Evolutionary conservation across 805 yeast genomes (phyloP), one percentile per base, ranked within the genome.

Genomic region (Phaffomyces opuntiae): DNA sequence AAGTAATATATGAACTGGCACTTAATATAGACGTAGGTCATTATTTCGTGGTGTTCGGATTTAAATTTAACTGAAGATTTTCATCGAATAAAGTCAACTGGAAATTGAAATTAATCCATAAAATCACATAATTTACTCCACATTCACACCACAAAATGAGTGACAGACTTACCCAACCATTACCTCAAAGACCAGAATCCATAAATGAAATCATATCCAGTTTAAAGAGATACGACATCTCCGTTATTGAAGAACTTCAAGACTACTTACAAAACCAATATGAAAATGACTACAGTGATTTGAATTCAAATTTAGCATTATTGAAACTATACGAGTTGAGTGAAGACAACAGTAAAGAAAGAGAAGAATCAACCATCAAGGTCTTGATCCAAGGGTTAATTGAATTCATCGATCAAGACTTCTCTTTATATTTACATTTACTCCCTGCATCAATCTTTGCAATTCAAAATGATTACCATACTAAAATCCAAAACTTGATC

Each of bases 251-350:
- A 43, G 69, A 65, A 31, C 60, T 73, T 21, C 74, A 73, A 54
- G 70, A 69, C n/a, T 74, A 73, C 49, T 64, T 72, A 38, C 53
- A 55, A 33, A 51, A 59, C 24, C 78, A 73, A 52, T 68, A 72
- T 52, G 46, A 53, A 14, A 57, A 59, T 19, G 62, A 60, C 26
- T 72, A 60, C 53, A 60, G 61, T 45, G 75, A 70, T 52, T 56
- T 70, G 39, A 64, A 59, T 50, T 72, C 78, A 49, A 73, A 72
- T 54, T 53, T 73, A 55, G 78, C 78, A 1, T 61, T 73, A 21
- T 59, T 73, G 49, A 73, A 73, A 47, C 61, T 74, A 41, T 73
- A 65, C 43, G 68, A 64, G 47, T 53, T 66, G 25, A 60, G 63
- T 40, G 67, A 68, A 24, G 67, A 64, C 27, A 52, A 62, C 25